Evolutionary conservation across 106 monocot genomes (phyloP).

Genomic region (Agapanthus africanus): DNA sequence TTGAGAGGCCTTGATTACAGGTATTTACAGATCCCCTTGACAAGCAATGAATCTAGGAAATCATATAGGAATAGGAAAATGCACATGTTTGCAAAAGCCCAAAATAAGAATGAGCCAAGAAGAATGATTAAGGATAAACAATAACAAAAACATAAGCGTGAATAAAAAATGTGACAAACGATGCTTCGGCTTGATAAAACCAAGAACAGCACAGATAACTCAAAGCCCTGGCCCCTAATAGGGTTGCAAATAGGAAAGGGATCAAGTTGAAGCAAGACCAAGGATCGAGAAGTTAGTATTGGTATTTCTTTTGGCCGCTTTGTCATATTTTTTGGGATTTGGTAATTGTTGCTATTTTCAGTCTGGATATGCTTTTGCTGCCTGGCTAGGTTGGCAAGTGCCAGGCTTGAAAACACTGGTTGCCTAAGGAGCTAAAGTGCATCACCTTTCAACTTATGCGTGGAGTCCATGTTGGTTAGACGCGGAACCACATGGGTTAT

Average conservation of each 20-base stretch:
- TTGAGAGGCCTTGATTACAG: background rate
- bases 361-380: no score
- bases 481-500: no score
- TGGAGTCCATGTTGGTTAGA: no score
- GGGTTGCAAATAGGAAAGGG: background rate
- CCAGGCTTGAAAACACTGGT: no score
- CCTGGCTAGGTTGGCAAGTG: no score
- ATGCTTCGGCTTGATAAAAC: background rate
- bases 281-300: no score
- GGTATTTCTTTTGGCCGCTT: no score
- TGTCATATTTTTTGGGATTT: no score
- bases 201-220: background rate
- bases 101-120: background rate
- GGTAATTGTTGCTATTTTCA: no score
- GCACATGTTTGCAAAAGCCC: background rate
- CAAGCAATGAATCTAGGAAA: background rate
- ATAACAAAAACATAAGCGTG: background rate
- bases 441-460: no score
- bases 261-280: background rate
- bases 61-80: background rate
- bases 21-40: background rate
- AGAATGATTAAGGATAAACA: background rate
- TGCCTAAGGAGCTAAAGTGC: no score
- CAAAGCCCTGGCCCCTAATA: background rate
- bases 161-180: background rate